phyloP scores from a whole-genome alignment of 176 grass and related monocot genomes.

The Hordeum marinum region DNA sequence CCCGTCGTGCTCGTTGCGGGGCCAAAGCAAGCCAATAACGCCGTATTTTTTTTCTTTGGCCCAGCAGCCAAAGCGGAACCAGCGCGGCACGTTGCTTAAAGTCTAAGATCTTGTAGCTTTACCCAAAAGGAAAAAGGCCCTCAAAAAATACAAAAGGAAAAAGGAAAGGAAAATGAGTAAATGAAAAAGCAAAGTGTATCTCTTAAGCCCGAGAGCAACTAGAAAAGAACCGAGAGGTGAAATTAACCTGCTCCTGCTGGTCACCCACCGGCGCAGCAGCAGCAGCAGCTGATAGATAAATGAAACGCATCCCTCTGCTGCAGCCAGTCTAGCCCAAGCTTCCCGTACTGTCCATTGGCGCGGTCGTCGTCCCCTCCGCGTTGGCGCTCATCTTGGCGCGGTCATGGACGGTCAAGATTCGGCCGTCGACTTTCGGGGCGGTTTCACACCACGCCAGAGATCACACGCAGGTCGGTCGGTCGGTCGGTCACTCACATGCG shows the following conservation, averaged over 20 bases:
- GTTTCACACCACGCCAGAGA: neutral
- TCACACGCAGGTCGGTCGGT: neutral
- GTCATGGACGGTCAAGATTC: neutral
- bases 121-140: neutral
- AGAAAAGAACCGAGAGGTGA: neutral
- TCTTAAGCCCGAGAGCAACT: neutral
- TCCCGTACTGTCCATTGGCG: neutral
- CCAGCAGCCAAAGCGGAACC: neutral
- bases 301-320: neutral
- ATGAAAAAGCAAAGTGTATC: neutral
- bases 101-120: neutral
- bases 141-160: too few species aligned
- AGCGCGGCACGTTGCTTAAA: constrained; percentile 7
- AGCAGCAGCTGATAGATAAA: neutral
- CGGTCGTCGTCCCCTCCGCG: too few species aligned
- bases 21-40: neutral
- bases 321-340: neutral
- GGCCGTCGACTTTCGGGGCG: neutral
- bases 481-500: neutral
- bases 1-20: neutral
- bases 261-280: neutral
- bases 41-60: neutral
- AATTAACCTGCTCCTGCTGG: neutral
- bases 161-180: neutral
- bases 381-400: neutral